phyloP scores from a whole-genome alignment of 208 protist genomes.

The Strigomonas culicis region DNA sequence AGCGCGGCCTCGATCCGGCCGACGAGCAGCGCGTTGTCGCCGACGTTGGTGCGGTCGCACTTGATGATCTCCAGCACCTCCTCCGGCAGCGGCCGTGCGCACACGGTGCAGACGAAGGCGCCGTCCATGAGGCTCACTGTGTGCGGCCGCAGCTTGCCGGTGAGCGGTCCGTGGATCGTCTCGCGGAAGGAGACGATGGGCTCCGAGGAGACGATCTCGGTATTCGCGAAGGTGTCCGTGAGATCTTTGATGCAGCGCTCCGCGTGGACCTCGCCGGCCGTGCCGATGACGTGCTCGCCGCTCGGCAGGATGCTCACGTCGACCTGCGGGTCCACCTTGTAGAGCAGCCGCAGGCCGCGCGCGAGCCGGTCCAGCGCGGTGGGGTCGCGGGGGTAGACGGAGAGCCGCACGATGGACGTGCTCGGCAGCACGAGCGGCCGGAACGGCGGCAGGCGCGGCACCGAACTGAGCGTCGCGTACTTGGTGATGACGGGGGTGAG shows the following conservation, averaged over 20 bases:
- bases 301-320: constrained; percentile 92
- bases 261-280: constrained; percentile 96
- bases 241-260: constrained; percentile 95
- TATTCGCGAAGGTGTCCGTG: constrained; percentile 83
- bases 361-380: constrained; percentile 61
- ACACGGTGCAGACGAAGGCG: constrained; percentile 67
- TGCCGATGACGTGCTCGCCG: constrained; percentile 96
- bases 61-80: constrained; percentile 77
- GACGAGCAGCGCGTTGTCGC: constrained; percentile 41
- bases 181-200: constrained; percentile 89
- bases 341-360: constrained; percentile 90
- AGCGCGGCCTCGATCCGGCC: constrained; percentile 34
- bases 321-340: constrained; percentile 95
- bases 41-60: constrained; percentile 64
- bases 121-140: constrained; percentile 57
- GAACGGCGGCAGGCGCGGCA: constrained; percentile 75
- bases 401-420: constrained; percentile 96
- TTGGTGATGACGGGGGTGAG: constrained; percentile 92
- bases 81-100: constrained; percentile 58
- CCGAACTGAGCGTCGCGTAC: constrained; percentile 90
- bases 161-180: constrained; percentile 54
- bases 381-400: constrained; percentile 90
- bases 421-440: constrained; percentile 79
- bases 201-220: constrained; percentile 81
- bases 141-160: constrained; percentile 72